Evolutionary conservation across 768 basidiomycete species (phyloP).

Genomic region (Termitomyces bulborhizus): DNA sequence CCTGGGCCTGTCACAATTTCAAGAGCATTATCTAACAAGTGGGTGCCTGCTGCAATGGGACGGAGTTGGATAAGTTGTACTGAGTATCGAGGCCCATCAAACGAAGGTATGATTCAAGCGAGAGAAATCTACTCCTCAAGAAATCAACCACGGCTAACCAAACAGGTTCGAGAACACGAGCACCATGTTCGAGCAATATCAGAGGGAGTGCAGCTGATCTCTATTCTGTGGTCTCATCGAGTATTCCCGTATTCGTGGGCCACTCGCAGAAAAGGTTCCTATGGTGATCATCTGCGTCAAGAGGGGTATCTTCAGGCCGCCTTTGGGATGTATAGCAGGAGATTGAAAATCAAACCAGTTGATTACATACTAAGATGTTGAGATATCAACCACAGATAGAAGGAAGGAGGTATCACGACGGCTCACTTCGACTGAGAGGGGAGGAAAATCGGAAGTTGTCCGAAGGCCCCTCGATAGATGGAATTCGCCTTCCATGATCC

Average conservation of each 20-base stretch:
- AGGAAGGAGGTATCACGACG: background rate
- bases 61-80: too few species aligned
- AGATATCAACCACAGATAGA: background rate
- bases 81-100: background rate
- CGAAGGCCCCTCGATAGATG: conserved; percentile 9
- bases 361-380: conserved; percentile 2
- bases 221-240: background rate
- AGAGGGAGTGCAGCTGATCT: background rate
- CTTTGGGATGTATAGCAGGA: background rate
- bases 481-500: conserved; percentile 14
- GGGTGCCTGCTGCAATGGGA: background rate
- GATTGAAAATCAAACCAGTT: conserved; percentile 3
- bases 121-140: too few species aligned
- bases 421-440: conserved; percentile 13
- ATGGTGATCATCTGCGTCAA: conserved; percentile 3
- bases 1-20: too few species aligned
- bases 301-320: background rate
- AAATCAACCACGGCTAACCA: too few species aligned
- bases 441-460: conserved; percentile 11
- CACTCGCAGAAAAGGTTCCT: conserved; percentile 6
- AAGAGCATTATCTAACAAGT: background rate
- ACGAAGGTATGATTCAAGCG: too few species aligned
- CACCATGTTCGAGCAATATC: background rate
- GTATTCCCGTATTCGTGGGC: conserved; percentile 8
- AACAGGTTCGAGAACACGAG: background rate